Conservation (phyloP, 23 red algal species). For the Gracilaria caudata region DNA sequence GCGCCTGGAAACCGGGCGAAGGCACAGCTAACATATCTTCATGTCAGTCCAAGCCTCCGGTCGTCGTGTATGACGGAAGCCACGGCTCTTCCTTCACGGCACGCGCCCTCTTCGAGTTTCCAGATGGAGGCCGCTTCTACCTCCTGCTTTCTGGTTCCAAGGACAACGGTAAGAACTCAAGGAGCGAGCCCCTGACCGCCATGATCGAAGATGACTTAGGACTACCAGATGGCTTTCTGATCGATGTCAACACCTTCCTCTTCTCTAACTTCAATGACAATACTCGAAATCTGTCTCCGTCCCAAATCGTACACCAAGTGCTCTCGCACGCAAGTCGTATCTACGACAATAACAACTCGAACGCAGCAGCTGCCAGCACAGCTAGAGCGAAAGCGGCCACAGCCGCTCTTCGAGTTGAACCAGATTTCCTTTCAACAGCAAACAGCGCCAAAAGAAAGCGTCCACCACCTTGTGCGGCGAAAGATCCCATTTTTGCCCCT, state of each 20-base stretch:
- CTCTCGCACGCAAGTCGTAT: slow-evolving; percentile 20
- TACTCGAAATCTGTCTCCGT: background rate
- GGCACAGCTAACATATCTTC: background rate
- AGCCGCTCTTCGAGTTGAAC: background rate
- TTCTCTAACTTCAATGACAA: slow-evolving; percentile 39
- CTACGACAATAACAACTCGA: slow-evolving; percentile 31
- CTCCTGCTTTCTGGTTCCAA: slow-evolving; percentile 51
- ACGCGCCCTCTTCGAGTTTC: slow-evolving; percentile 53
- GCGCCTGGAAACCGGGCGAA: slow-evolving; percentile 15
- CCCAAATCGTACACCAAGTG: slow-evolving; percentile 24
- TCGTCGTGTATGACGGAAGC: slow-evolving; percentile 2
- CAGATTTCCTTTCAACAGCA: background rate
- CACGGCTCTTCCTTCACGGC: slow-evolving; percentile 34
- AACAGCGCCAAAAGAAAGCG: slow-evolving; percentile 37
- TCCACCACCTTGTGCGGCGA: background rate
- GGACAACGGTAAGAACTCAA: background rate
- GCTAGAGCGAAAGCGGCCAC: background rate
- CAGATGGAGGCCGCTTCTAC: slow-evolving; percentile 62
- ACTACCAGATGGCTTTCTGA: slow-evolving; percentile 57
- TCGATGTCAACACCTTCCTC: slow-evolving; percentile 55
- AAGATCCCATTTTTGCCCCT: slow-evolving; percentile 17
- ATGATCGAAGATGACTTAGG: slow-evolving; percentile 55
- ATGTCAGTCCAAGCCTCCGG: slow-evolving; percentile 13
- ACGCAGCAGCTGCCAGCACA: slow-evolving; percentile 1
- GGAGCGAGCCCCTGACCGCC: slow-evolving; percentile 6